Base-by-base conservation (phyloP, 352 stramenopile genomes). In the Phytophthora pseudosyringae region DNA sequence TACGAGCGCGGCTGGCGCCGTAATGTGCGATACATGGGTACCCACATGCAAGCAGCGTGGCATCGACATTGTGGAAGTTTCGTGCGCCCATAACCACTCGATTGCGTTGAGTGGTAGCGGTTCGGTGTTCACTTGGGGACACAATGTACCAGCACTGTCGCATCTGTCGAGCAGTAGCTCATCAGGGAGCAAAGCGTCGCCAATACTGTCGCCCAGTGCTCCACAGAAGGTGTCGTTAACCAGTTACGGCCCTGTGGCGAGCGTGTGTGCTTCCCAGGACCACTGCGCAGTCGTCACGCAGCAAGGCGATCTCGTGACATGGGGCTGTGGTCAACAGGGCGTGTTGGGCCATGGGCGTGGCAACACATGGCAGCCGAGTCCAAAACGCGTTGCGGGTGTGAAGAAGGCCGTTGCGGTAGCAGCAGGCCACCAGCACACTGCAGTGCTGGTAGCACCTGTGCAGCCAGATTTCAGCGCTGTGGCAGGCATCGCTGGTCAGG, bases 21-120 rank as follows among this genome's bases (percentile, higher is more conserved):
- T 88, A 6, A 67, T 89, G 74, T 80, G 67, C 32, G 79, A 94
- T 12, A 69, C 74, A 31, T 94, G 81, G 83, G 39, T 86, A 1
- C 78, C 83, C 12, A 75, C 75, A 9, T 88, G 70, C 55, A 87
- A 83, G 52, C 71, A 88, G 41, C 76, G 59, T 15, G 66, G 45
- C 5, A 62, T 75, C 41, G 82, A 89, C 47, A 89, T 95, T 49
- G 61, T 92, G 32, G 64, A 86, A 40, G 65, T 95, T 38, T 90
- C 84, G 15, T 95, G 83, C 40, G 86, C 86, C 11, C 81, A 80
- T 36, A 89, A 92, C 36, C 84, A 95, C 46, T 93, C 84, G 9
- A 95, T 95, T 28, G 86, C 83, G 9, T 61, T 93, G n/a, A 78
- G 70, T 29, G 67, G 74, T 25, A 78, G 74, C 25, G 86, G 86